Percentiles rank a stretch among this genome's conserved stretches.
phyloP scores from a whole-genome alignment of 2,329 filamentous ascomycete genomes.

The Ambrosiella xylebori region DNA sequence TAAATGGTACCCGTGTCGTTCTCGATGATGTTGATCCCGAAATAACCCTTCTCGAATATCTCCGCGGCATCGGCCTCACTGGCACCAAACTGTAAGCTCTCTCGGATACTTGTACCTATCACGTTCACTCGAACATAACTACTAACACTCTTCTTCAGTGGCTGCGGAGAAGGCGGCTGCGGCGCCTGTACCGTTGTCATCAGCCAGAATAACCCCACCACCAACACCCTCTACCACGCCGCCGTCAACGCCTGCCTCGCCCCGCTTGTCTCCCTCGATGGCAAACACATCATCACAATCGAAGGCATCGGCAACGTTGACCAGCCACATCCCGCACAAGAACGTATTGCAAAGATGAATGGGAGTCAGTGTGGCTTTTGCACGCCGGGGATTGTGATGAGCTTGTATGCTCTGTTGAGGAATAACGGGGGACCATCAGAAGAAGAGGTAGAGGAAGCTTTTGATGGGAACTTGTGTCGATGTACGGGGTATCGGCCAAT shows the following conservation, averaged over 20 bases:
- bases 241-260: constrained; percentile 93
- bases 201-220: constrained; percentile 84
- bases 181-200: constrained; percentile 93
- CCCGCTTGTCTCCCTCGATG: constrained; percentile 80
- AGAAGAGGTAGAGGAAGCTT: constrained; percentile 82
- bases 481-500: constrained; percentile 94
- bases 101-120: neutral
- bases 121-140: constrained; percentile 9
- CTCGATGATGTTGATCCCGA: constrained; percentile 83
- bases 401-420: constrained; percentile 76
- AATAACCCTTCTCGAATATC: constrained; percentile 78
- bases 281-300: constrained; percentile 95
- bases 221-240: constrained; percentile 84
- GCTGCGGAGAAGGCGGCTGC: constrained; percentile 90
- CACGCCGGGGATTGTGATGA: constrained; percentile 96
- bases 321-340: constrained; percentile 73
- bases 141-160: constrained; percentile 25
- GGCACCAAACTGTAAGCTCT: constrained; percentile 64
- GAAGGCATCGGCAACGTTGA: constrained; percentile 87
- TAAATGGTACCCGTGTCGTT: constrained; percentile 81
- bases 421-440: constrained; percentile 66
- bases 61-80: constrained; percentile 80
- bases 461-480: constrained; percentile 88
- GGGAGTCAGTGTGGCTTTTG: constrained; percentile 92
- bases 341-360: constrained; percentile 77